Evolutionary conservation across 176 grass and related monocot genomes (phyloP).

Genomic region (Phoenix dactylifera): DNA sequence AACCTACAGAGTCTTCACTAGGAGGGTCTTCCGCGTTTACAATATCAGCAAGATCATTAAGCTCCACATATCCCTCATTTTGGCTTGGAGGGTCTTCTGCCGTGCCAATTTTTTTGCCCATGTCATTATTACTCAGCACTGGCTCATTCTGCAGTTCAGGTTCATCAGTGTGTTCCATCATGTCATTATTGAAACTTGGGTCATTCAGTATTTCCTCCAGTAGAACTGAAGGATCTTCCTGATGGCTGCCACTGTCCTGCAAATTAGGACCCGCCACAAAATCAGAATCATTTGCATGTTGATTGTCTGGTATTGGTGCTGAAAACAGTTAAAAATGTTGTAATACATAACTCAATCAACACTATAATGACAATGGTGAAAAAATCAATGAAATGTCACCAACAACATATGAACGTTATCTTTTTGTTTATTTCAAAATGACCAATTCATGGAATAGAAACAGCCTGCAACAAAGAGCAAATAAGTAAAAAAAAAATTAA

Average conservation of each 20-base stretch:
- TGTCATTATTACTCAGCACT: slow-evolving; percentile 12
- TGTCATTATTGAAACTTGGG: slow-evolving; percentile 34
- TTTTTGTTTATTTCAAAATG: too few relatives aligned
- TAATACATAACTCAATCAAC: too few relatives aligned
- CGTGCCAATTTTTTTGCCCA: slow-evolving; percentile 22
- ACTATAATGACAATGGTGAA: too few relatives aligned
- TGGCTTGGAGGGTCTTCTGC: slow-evolving; percentile 26
- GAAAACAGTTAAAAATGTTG: too few relatives aligned
- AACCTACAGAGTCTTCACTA: slow-evolving; percentile 20
- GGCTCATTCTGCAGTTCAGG: slow-evolving; percentile 19
- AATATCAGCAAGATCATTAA: slow-evolving; percentile 64
- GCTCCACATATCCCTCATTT: slow-evolving; percentile 54
- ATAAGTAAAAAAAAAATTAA: too few relatives aligned
- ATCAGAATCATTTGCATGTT: slow-evolving; percentile 25
- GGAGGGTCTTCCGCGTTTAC: slow-evolving; percentile 23
- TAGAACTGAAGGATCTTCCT: slow-evolving; percentile 33
- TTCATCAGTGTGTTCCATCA: slow-evolving; percentile 25
- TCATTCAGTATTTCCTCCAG: slow-evolving; percentile 54
- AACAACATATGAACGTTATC: too few relatives aligned
- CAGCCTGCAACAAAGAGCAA: too few relatives aligned
- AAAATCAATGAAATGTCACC: too few relatives aligned
- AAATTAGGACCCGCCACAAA: slow-evolving; percentile 24
- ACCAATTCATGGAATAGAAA: too few relatives aligned
- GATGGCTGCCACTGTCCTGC: slow-evolving; percentile 28
- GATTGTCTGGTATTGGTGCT: slow-evolving; percentile 22